Percentiles rank a stretch among this genome's conserved stretches.
These are phyloP conservation scores for Geosmithia putterillii DNA, from an alignment of 2,329 filamentous ascomycete species.

Conservation along the genomic window DNA sequence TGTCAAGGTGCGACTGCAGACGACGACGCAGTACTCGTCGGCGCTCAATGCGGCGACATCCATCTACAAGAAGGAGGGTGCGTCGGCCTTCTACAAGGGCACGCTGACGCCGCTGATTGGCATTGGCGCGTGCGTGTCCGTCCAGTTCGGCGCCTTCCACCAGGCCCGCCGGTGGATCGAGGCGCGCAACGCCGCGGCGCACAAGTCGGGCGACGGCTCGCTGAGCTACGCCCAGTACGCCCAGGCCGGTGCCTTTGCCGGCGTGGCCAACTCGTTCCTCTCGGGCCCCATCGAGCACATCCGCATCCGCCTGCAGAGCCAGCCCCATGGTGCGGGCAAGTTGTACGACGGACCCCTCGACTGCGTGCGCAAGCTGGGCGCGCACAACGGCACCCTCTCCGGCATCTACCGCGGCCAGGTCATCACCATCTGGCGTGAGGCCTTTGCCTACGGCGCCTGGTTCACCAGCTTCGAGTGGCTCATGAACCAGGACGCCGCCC, in stretches of 20 bases:
- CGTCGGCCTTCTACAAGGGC: slow-evolving; percentile 94
- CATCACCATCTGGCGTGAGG: slow-evolving; percentile 80
- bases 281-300: slow-evolving; percentile 94
- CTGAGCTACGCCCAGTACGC: slow-evolving; percentile 84
- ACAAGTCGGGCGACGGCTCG: slow-evolving; percentile 31
- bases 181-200: slow-evolving; percentile 45
- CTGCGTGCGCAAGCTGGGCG: slow-evolving; percentile 74
- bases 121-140: slow-evolving; percentile 94
- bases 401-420: slow-evolving; percentile 80
- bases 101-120: slow-evolving; percentile 89
- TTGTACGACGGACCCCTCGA: slow-evolving; percentile 80
- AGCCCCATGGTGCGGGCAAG: slow-evolving; percentile 70
- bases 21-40: slow-evolving; percentile 65
- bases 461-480: slow-evolving; percentile 92
- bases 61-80: slow-evolving; percentile 81
- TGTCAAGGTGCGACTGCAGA: slow-evolving; percentile 94
- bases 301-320: slow-evolving; percentile 88
- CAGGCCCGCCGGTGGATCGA: slow-evolving; percentile 81
- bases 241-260: slow-evolving; percentile 80
- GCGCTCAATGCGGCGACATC: slow-evolving; percentile 70
- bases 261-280: slow-evolving; percentile 77
- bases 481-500: slow-evolving; percentile 78
- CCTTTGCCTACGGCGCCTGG: slow-evolving; percentile 91
- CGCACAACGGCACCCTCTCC: slow-evolving; percentile 43
- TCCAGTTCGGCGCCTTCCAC: slow-evolving; percentile 97